phyloP scores from a whole-genome alignment of 352 stramenopile genomes.

The Blastocystis sp. region DNA sequence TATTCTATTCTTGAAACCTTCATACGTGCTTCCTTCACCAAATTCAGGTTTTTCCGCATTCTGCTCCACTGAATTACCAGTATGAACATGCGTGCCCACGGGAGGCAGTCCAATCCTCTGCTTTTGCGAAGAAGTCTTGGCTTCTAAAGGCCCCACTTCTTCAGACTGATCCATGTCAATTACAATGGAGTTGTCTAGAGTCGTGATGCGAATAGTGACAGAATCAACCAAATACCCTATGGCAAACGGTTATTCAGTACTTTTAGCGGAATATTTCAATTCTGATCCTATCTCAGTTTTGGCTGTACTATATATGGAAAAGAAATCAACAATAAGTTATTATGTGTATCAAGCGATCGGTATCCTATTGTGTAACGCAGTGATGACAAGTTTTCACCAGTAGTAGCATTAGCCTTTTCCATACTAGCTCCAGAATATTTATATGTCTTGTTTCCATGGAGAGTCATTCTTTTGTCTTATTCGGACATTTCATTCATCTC shows the following conservation, averaged over 20 bases:
- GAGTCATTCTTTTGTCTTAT: too few relatives aligned
- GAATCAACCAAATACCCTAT: background rate
- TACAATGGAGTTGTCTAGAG: too few relatives aligned
- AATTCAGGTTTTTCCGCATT: background rate
- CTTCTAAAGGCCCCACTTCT: background rate
- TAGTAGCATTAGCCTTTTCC: background rate
- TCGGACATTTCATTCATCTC: background rate
- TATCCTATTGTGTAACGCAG: background rate
- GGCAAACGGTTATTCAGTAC: background rate
- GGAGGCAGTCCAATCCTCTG: background rate
- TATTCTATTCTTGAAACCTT: background rate
- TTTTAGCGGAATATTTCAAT: background rate
- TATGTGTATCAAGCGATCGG: background rate
- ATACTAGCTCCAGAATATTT: background rate
- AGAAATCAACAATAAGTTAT: background rate
- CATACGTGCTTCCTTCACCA: background rate
- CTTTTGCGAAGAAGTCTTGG: background rate
- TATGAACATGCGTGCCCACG: background rate
- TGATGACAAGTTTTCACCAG: background rate
- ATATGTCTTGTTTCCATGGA: background rate
- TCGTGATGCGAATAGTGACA: too few relatives aligned
- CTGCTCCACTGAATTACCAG: background rate
- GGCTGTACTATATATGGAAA: background rate
- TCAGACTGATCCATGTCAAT: background rate
- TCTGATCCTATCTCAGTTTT: background rate